Evolutionary conservation across 2,329 filamentous ascomycete species (phyloP).

Genomic region (Calycina herbarum): DNA sequence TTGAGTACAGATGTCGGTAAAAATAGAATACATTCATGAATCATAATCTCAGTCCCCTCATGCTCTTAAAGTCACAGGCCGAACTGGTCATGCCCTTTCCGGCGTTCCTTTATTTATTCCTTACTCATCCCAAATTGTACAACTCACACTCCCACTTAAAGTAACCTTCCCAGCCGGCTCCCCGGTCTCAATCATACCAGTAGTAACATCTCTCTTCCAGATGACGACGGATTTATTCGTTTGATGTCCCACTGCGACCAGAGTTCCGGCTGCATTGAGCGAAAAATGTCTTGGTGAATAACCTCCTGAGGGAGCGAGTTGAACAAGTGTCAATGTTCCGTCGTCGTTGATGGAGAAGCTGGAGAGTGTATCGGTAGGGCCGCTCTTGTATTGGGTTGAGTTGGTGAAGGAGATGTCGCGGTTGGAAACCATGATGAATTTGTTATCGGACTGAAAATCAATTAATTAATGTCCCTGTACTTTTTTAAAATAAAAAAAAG

Average conservation of each 20-base stretch:
- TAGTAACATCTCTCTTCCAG: conserved; percentile 40
- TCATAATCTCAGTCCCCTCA: background rate
- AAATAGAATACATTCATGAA: background rate
- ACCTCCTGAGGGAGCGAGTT: conserved; percentile 47
- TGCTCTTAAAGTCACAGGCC: too few species aligned
- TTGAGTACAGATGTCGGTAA: background rate
- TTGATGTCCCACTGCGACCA: conserved; percentile 47
- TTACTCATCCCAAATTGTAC: conserved; percentile 18
- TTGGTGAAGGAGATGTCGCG: conserved; percentile 19
- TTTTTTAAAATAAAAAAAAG: background rate
- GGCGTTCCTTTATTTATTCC: background rate
- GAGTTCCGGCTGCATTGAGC: conserved; percentile 43
- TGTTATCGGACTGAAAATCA: conserved; percentile 17
- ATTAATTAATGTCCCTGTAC: background rate
- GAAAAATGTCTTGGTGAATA: conserved; percentile 45
- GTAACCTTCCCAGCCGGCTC: background rate
- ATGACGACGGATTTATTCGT: conserved; percentile 42
- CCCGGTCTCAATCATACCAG: conserved; percentile 39
- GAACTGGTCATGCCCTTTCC: too few species aligned
- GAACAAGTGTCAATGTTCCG: conserved; percentile 42
- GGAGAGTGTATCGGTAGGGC: conserved; percentile 41
- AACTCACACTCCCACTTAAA: background rate
- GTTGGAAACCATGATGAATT: conserved; percentile 23
- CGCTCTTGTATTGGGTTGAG: conserved; percentile 9
- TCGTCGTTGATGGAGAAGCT: conserved; percentile 40